These are phyloP conservation scores for Fraxinus angustifolia DNA, from an alignment of 305 asterid species.

Conservation along the genomic window DNA sequence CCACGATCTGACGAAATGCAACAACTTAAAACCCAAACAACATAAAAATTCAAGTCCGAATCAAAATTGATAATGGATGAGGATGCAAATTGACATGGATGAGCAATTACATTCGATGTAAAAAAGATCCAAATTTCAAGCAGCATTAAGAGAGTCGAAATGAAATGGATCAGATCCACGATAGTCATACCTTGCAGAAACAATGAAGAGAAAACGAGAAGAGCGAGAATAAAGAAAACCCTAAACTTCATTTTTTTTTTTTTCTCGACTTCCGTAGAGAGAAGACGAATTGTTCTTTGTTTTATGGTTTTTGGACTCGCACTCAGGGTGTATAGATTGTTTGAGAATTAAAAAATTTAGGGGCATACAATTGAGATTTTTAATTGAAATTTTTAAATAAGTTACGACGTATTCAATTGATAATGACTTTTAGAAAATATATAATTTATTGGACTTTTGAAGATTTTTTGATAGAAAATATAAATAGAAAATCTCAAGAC, in stretches of 20 bases:
- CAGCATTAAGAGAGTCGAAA: not conserved
- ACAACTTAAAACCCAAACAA: constrained; percentile 10
- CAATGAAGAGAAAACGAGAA: constrained; percentile 61
- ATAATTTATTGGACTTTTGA: too few species aligned
- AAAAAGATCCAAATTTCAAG: not conserved
- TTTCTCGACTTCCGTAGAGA: not conserved
- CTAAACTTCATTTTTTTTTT: constrained; percentile 53
- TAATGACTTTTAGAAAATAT: too few species aligned
- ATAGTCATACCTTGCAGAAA: constrained; percentile 56
- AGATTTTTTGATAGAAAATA: too few species aligned
- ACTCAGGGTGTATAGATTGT: not conserved
- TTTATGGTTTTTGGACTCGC: not conserved
- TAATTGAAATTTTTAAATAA: too few species aligned
- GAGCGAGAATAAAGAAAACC: constrained; percentile 56
- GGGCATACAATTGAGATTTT: too few species aligned
- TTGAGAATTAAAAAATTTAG: too few species aligned
- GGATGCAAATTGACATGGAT: constrained; percentile 23
- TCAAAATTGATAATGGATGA: constrained; percentile 14
- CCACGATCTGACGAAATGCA: constrained; percentile 25
- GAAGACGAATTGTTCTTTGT: not conserved
- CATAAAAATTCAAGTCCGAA: constrained; percentile 12
- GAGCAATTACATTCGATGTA: constrained; percentile 8
- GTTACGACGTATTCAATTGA: too few species aligned
- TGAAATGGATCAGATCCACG: constrained; percentile 37
- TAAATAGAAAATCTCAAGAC: too few species aligned